Evolutionary conservation across 139 green algal species (phyloP).

Genomic region (Closterium sp.): DNA sequence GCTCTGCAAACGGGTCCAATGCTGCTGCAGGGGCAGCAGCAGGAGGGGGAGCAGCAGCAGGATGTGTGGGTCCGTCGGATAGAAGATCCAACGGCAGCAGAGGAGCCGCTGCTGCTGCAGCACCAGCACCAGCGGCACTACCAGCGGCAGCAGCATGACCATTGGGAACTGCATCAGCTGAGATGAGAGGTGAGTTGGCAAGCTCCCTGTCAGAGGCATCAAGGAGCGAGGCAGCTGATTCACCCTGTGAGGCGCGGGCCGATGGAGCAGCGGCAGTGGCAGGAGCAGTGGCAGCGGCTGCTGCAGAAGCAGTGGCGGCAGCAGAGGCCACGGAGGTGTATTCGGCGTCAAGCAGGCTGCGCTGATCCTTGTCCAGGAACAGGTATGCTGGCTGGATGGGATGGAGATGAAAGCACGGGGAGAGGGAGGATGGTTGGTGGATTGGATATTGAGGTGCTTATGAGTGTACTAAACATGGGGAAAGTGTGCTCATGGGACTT

Average conservation of each 20-base stretch:
- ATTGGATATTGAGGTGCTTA: no score
- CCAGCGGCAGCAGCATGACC: not conserved
- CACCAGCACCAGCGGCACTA: not conserved
- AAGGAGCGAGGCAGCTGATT: not conserved
- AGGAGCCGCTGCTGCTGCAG: not conserved
- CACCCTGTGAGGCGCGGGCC: not conserved
- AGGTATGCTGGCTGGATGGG: slow-evolving; percentile 45
- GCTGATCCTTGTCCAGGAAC: slow-evolving; percentile 46
- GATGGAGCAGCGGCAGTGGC: not conserved
- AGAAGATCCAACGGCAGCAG: not conserved
- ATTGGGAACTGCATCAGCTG: not conserved
- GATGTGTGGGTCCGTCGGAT: not conserved
- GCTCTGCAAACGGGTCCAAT: not conserved
- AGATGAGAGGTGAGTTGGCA: not conserved
- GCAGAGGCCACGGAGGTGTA: not conserved
- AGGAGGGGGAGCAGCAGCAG: not conserved
- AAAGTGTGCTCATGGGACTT: no score
- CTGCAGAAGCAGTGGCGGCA: not conserved
- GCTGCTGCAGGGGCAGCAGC: not conserved
- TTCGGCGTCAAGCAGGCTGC: slow-evolving; percentile 16
- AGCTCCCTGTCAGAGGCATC: not conserved
- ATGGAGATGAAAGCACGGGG: not conserved
- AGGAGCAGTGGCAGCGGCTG: not conserved
- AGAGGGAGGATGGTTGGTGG: not conserved
- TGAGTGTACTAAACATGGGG: no score